Percentiles rank a stretch among this genome's conserved stretches.
Conservation (phyloP, 179 eudicot genomes). For the Corrigiola litoralis region DNA sequence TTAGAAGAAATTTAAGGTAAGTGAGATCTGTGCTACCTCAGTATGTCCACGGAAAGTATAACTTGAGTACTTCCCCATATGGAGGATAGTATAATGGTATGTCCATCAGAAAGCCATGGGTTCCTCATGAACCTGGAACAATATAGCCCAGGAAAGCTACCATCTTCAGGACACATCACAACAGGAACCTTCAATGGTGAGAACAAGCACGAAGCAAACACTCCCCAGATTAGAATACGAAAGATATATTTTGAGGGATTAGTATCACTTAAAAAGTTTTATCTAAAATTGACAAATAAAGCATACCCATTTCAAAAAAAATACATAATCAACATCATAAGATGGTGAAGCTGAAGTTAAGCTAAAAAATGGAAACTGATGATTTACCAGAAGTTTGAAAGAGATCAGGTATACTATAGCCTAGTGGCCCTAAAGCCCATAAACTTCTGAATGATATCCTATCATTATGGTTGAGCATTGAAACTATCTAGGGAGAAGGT, state of each 20-base stretch:
- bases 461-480: no score
- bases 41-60: conserved; percentile 63
- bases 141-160: conserved; percentile 84
- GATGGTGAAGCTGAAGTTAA: no score
- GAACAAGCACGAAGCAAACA: conserved; percentile 5
- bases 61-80: conserved; percentile 74
- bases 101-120: conserved; percentile 96
- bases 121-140: conserved; percentile 40
- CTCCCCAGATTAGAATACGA: neutral
- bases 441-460: no score
- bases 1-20: neutral
- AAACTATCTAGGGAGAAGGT: no score
- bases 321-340: neutral
- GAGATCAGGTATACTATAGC: no score
- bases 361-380: no score
- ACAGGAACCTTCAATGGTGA: conserved; percentile 61
- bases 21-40: conserved; percentile 46
- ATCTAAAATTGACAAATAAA: neutral
- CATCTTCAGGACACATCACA: conserved; percentile 76
- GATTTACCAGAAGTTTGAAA: no score
- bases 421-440: no score
- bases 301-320: neutral
- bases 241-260: neutral
- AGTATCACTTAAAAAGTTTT: neutral
- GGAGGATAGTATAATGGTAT: conserved; percentile 70